Percentiles rank a stretch among this genome's conserved stretches.
phyloP scores from a whole-genome alignment of 257 asterid species.

The Lycium barbarum region DNA sequence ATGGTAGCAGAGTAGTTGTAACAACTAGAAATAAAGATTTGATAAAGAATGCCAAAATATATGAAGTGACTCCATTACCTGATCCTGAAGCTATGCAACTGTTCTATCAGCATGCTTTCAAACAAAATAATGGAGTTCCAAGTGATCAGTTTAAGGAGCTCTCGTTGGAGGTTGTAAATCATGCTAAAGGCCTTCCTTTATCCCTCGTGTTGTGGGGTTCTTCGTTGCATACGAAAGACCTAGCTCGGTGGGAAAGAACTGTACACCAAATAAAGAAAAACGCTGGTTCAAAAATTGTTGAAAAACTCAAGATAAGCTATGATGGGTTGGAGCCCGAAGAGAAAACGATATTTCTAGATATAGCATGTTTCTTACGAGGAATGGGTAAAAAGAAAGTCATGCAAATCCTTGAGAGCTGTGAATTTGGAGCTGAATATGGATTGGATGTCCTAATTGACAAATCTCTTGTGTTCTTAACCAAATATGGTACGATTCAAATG shows the following conservation, averaged over 20 bases:
- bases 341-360: not conserved
- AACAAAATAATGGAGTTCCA: not conserved
- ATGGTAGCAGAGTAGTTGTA: not conserved
- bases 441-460: constrained; percentile 10
- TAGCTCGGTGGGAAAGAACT: not conserved
- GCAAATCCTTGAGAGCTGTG: not conserved
- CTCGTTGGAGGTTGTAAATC: not conserved
- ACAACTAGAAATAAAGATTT: not conserved
- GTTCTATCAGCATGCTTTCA: not conserved
- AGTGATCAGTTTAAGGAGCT: not conserved
- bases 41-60: not conserved
- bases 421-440: not conserved
- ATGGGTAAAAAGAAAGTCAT: not conserved
- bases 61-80: not conserved
- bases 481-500: constrained; percentile 22
- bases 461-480: constrained; percentile 4
- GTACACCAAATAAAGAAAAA: not conserved
- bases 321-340: not conserved
- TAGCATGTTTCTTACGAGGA: constrained; percentile 20
- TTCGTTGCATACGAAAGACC: not conserved
- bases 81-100: not conserved
- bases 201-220: not conserved
- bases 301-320: not conserved
- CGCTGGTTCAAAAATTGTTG: not conserved
- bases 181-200: not conserved